Evolutionary conservation across 192 early-diverging fungal genomes (phyloP), one percentile per base, ranked within the genome.

Genomic region (Coemansia sp.): DNA sequence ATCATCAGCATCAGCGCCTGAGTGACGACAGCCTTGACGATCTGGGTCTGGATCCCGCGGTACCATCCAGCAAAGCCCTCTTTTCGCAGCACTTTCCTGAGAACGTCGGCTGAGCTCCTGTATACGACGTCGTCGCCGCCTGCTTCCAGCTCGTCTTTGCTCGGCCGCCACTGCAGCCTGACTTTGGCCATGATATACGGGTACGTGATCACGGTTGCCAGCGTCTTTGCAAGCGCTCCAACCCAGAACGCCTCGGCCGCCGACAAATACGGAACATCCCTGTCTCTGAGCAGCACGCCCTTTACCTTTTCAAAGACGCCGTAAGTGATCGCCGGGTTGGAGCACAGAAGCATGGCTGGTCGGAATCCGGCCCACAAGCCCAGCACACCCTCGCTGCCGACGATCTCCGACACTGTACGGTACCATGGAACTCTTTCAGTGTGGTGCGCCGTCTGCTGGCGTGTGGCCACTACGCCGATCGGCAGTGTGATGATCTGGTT

Each of bases 161-260:
- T 85, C 26, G 90, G 91, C 69, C 89, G 92, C 90, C 92, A 94
- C 75, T 99, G 97, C 66, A 99, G 87, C 56, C 95, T 84, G 23
- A 98, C 94, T 70, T 99, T 99, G 49, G 97, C 97, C 97, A 99
- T 98, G 76, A 99, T 99, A 71, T 98, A 99, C 24, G 97, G 96
- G 68, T 99, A 94, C 18, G 89, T 92, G 58, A 91, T 71, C 15
- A 92, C 77, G 23, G 93, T 94, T 8, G 92, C 97, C 73, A 99
- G 76, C 0, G 95, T 94, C 71, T 99, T 99, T 41, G 92, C 87
- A 30, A 97, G 55, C 12, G 97, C 98, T n/a, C 95, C 96, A 35
- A 94, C 88, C 73, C 92, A 82, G 68, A 99, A 99, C n/a, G 91
- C 91, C 69, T 95, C 85, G n/a, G 86, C 89, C 18, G 93, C 86